Evolutionary conservation across 2,329 filamentous ascomycete species (phyloP).

Genomic region (Talaromyces sp.): DNA sequence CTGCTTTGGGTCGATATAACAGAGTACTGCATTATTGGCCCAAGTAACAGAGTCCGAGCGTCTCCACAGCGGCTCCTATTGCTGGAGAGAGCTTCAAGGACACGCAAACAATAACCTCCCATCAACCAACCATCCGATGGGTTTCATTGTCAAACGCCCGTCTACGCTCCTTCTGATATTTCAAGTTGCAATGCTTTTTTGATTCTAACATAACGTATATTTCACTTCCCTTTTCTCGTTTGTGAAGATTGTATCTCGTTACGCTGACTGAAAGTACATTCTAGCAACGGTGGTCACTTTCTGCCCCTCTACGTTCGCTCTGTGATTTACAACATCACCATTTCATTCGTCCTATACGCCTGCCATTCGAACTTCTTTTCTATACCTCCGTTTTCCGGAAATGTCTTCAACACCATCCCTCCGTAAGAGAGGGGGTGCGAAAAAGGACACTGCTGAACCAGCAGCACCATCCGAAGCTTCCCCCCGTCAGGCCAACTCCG

Average conservation of each 20-base stretch:
- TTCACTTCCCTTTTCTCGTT: neutral
- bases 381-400: constrained; percentile 6
- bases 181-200: constrained; percentile 10
- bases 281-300: constrained; percentile 15
- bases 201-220: neutral
- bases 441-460: constrained; percentile 28
- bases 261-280: neutral
- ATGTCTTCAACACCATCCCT: constrained; percentile 30
- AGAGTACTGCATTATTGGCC: neutral
- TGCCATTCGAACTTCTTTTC: neutral
- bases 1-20: too few species aligned
- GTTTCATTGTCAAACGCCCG: neutral
- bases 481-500: constrained; percentile 20
- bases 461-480: constrained; percentile 23
- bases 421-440: constrained; percentile 37
- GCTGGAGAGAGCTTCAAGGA: constrained; percentile 8
- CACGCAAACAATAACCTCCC: constrained; percentile 7
- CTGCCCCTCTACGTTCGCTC: constrained; percentile 15
- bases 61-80: neutral
- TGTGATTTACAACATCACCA: constrained; percentile 1
- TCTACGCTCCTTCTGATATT: neutral
- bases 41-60: neutral
- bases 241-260: neutral
- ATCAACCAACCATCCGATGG: neutral
- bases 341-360: neutral